A percentile compares a stretch with the other conserved stretches of the same genome.
phyloP scores from a whole-genome alignment of 2,329 filamentous ascomycete species.

The Fusarium brevicatenulatum region DNA sequence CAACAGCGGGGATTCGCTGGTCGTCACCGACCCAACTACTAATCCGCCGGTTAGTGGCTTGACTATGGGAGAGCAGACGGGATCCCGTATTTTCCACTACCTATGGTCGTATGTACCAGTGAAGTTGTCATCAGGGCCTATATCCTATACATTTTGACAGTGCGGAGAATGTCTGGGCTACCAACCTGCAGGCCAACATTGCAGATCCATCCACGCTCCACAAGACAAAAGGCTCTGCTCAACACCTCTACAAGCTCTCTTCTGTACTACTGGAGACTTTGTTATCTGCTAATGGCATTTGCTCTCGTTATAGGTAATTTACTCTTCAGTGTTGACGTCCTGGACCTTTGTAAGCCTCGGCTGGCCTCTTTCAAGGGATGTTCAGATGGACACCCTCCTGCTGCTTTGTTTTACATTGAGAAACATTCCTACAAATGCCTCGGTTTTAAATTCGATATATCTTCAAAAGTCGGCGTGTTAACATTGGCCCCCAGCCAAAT shows the following conservation, averaged over 20 bases:
- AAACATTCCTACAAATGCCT: neutral
- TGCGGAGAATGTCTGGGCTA: neutral
- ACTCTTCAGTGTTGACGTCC: neutral
- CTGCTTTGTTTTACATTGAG: neutral
- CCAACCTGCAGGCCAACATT: neutral
- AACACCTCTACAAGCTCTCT: too few relatives aligned
- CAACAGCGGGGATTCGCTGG: conserved; percentile 23
- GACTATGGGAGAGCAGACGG: conserved; percentile 20
- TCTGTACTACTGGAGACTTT: too few relatives aligned
- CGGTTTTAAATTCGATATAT: accelerated
- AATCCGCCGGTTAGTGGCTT: conserved; percentile 23
- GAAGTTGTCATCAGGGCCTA: too few relatives aligned
- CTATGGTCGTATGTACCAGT: conserved; percentile 4
- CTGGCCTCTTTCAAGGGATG: too few relatives aligned
- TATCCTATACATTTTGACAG: too few relatives aligned
- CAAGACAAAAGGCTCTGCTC: neutral
- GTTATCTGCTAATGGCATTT: too few relatives aligned
- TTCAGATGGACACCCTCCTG: neutral
- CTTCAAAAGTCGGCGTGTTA: too few relatives aligned
- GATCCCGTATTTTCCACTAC: conserved; percentile 26
- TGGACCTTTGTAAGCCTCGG: neutral
- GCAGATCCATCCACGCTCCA: too few relatives aligned
- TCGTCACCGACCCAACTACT: conserved; percentile 26
- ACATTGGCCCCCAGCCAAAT: neutral
- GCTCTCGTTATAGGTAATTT: too few relatives aligned